phyloP scores from a whole-genome alignment of 441 rosid species.

The Corymbia calophylla region DNA sequence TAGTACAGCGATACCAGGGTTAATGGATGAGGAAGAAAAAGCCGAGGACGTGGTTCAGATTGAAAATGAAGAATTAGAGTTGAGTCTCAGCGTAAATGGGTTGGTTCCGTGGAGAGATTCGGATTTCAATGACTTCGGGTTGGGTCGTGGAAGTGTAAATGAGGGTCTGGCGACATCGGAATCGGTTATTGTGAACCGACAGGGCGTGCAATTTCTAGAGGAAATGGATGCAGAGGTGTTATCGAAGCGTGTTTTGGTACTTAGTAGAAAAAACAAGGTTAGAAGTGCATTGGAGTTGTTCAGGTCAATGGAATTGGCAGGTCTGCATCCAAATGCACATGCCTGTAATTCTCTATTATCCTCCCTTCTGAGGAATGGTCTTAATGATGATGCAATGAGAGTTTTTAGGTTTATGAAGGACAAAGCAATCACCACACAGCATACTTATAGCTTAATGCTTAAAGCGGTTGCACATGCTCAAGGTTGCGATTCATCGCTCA shows the following conservation, averaged over 20 bases:
- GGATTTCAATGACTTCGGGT: neutral
- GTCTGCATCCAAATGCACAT: slow-evolving; percentile 44
- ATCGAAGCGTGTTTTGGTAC: slow-evolving; percentile 63
- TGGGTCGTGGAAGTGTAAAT: neutral
- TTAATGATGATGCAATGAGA: slow-evolving; percentile 30
- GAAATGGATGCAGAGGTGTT: slow-evolving; percentile 52
- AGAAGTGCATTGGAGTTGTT: slow-evolving; percentile 62
- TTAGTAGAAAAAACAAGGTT: slow-evolving; percentile 66
- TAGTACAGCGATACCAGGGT: neutral
- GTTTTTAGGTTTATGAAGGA: slow-evolving; percentile 51
- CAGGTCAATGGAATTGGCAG: slow-evolving; percentile 48
- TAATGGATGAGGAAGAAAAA: slow-evolving; percentile 11
- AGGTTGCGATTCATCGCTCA: slow-evolving; percentile 52
- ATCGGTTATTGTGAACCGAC: neutral
- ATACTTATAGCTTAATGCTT: slow-evolving; percentile 59
- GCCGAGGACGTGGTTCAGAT: slow-evolving; percentile 4
- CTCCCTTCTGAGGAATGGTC: slow-evolving; percentile 51
- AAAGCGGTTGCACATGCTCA: slow-evolving; percentile 47
- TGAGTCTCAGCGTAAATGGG: slow-evolving; percentile 5
- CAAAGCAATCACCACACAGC: slow-evolving; percentile 41
- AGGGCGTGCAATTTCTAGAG: slow-evolving; percentile 46
- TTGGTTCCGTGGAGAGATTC: slow-evolving; percentile 34
- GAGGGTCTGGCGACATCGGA: slow-evolving; percentile 3
- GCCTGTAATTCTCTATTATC: slow-evolving; percentile 71
- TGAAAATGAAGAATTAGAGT: slow-evolving; percentile 12